These are phyloP conservation scores for Austroboletus olivaceoglutinosus DNA, from an alignment of 1,284 basidiomycete genomes.

Conservation along the genomic window DNA sequence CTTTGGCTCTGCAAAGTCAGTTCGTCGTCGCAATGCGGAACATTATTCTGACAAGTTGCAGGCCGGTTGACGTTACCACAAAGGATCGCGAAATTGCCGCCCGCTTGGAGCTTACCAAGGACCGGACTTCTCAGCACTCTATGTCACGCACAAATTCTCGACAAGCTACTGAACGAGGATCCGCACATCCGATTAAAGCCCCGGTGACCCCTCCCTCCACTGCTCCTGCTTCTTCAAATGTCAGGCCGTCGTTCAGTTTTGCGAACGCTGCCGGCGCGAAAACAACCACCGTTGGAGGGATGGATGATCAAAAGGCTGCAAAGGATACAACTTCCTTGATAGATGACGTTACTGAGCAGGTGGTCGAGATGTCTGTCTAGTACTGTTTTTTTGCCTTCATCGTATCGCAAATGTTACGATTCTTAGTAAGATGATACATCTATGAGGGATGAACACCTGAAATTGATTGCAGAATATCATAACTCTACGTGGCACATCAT, in stretches of 20 bases:
- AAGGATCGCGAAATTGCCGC: slow-evolving; percentile 75
- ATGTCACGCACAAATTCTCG: slow-evolving; percentile 75
- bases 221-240: slow-evolving; percentile 37
- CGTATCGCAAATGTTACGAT: slow-evolving; percentile 5
- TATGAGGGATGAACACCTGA: background rate
- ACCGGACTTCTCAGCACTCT: slow-evolving; percentile 44
- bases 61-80: slow-evolving; percentile 81
- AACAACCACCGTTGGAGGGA: slow-evolving; percentile 21
- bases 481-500: too few species aligned
- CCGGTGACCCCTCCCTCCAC: slow-evolving; percentile 32
- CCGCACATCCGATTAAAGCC: slow-evolving; percentile 38
- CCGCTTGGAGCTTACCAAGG: slow-evolving; percentile 57
- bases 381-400: slow-evolving; percentile 20
- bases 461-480: slow-evolving; percentile 7
- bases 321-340: slow-evolving; percentile 8
- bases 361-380: slow-evolving; percentile 39
- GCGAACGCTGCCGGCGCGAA: slow-evolving; percentile 58
- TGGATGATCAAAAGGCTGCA: slow-evolving; percentile 30
- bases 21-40: slow-evolving; percentile 8
- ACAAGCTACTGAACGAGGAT: slow-evolving; percentile 53
- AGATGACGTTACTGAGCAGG: slow-evolving; percentile 36
- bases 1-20: slow-evolving; percentile 84
- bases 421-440: background rate
- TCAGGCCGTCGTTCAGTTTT: slow-evolving; percentile 69
- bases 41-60: slow-evolving; percentile 30